Conservation (phyloP, 192 early-diverging fungal genomes). For the Backusella sp. region DNA sequence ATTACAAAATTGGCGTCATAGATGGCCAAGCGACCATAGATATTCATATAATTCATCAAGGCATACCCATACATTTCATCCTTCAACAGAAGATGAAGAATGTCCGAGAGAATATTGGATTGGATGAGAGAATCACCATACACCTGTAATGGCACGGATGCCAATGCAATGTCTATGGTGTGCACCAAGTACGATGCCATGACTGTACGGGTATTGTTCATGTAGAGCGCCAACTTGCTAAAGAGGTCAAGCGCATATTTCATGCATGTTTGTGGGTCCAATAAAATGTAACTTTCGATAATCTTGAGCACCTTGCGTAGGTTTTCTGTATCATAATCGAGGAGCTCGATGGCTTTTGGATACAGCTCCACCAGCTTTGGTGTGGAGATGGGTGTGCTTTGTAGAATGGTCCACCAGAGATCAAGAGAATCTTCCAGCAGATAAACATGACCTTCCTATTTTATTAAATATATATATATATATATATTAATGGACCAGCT, state of each 20-base stretch:
- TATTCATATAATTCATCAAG: conserved; percentile 58
- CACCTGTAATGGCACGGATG: conserved; percentile 41
- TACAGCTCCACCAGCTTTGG: conserved; percentile 59
- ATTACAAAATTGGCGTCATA: conserved; percentile 56
- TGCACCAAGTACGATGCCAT: conserved; percentile 56
- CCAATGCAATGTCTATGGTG: conserved; percentile 57
- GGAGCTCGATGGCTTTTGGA: conserved; percentile 55
- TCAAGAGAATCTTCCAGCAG: conserved; percentile 91
- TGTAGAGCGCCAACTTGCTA: not conserved
- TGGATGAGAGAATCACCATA: conserved; percentile 53
- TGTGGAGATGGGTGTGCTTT: conserved; percentile 58
- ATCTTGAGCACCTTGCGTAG: conserved; percentile 74
- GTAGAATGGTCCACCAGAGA: conserved; percentile 81
- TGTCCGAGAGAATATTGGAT: conserved; percentile 53
- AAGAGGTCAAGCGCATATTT: conserved; percentile 1
- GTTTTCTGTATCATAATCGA: conserved; percentile 77
- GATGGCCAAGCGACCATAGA: conserved; percentile 61
- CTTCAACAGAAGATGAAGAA: conserved; percentile 55
- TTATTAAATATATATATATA: not conserved
- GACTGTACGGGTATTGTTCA: conserved; percentile 44
- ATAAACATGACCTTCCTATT: conserved; percentile 71
- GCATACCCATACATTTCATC: conserved; percentile 57
- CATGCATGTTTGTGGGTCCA: conserved; percentile 25
- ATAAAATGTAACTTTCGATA: conserved; percentile 81
- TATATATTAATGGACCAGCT: not conserved